phyloP scores from a whole-genome alignment of 2,329 filamentous ascomycete species.

The Neoscytalidium dimidiatum region DNA sequence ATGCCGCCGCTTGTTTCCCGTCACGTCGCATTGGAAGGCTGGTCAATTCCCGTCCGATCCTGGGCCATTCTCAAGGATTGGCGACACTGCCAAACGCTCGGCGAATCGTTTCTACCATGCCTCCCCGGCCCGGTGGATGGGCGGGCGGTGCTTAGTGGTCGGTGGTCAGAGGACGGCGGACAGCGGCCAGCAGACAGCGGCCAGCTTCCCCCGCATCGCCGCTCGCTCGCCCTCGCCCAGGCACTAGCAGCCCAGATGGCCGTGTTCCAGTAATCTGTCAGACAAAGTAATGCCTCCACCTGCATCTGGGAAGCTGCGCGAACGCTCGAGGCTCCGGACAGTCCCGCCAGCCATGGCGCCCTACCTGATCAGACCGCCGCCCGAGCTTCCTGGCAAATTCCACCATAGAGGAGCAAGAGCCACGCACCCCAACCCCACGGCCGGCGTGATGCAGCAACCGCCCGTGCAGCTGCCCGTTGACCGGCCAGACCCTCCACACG shows the following conservation, averaged over 20 bases:
- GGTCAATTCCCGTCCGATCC: not conserved
- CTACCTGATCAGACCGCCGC: not conserved
- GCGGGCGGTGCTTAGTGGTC: no score
- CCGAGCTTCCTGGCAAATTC: not conserved
- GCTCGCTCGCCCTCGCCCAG: no score
- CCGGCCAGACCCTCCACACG: not conserved
- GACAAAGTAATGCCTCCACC: no score
- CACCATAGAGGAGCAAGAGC: constrained; percentile 2
- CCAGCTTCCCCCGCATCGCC: not conserved
- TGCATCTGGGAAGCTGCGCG: not conserved
- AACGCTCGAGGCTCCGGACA: not conserved
- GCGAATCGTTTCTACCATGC: not conserved
- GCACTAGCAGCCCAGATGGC: no score
- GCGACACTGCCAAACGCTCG: not conserved
- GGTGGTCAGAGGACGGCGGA: no score
- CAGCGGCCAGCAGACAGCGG: no score
- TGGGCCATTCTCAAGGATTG: not conserved
- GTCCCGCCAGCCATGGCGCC: not conserved
- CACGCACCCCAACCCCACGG: not conserved
- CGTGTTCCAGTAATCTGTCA: no score
- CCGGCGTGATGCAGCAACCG: not conserved
- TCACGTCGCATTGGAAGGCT: not conserved
- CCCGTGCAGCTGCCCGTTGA: not conserved
- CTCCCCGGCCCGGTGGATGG: not conserved
- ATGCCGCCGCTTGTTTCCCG: not conserved